Percentiles rank a stretch among this genome's conserved stretches.
These are phyloP conservation scores for Suhomyces yuchorum DNA, from an alignment of 1,139 yeast genomes.

Conservation along the genomic window DNA sequence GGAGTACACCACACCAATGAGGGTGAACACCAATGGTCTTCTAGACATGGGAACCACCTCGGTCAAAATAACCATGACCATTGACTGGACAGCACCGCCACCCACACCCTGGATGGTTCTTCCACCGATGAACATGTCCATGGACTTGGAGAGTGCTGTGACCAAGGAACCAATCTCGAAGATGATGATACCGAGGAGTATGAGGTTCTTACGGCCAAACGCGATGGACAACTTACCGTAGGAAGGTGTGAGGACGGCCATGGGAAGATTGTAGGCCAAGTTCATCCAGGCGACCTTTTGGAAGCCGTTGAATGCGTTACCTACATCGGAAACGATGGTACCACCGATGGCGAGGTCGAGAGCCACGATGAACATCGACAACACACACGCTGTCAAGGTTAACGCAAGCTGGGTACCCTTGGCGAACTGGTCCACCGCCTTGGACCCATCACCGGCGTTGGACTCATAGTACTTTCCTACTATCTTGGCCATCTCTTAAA, in stretches of 20 bases:
- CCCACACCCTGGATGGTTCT: conserved; percentile 74
- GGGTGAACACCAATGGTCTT: conserved; percentile 54
- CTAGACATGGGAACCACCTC: conserved; percentile 63
- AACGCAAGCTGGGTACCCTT: conserved; percentile 43
- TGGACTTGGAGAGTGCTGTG: conserved; percentile 56
- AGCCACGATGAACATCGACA: conserved; percentile 61
- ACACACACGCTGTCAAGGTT: conserved; percentile 48
- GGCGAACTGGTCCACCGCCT: conserved; percentile 49
- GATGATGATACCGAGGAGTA: conserved; percentile 51
- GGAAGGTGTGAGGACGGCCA: conserved; percentile 57
- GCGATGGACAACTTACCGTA: conserved; percentile 65
- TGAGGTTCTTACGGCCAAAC: conserved; percentile 59
- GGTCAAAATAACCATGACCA: conserved; percentile 59
- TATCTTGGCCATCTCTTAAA: too few relatives aligned
- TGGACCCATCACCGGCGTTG: conserved; percentile 63
- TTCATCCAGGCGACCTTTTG: conserved; percentile 63
- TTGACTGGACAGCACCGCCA: conserved; percentile 67
- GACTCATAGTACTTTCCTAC: conserved; percentile 40
- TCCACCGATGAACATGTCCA: conserved; percentile 68
- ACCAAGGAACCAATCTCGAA: conserved; percentile 67
- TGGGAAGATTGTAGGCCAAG: conserved; percentile 60
- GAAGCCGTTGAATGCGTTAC: conserved; percentile 54
- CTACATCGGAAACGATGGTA: conserved; percentile 58
- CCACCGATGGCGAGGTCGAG: conserved; percentile 69
- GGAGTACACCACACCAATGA: conserved; percentile 55